A percentile compares a stretch with the other conserved stretches of the same genome.
Conservation (phyloP, 179 eudicot genomes). For the Amaranthus tricolor region DNA sequence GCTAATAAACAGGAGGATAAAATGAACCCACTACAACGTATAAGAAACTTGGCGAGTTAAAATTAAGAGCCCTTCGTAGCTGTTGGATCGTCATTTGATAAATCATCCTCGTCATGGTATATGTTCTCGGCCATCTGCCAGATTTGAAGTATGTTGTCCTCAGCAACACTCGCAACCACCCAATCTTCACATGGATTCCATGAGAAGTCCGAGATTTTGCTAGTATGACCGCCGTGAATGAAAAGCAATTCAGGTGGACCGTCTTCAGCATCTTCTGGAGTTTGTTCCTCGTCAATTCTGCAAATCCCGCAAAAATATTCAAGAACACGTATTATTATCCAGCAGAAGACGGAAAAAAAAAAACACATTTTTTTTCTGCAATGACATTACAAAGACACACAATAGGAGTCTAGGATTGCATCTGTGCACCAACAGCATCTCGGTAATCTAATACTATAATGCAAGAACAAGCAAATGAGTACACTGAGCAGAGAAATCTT, state of each 20-base stretch:
- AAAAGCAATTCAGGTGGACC: constrained; percentile 89
- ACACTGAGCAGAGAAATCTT: background rate
- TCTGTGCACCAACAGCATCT: background rate
- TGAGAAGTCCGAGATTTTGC: constrained; percentile 90
- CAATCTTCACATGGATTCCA: constrained; percentile 96
- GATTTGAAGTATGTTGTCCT: constrained; percentile 88
- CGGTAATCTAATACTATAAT: background rate
- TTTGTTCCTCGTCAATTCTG: constrained; percentile 76
- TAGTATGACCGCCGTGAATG: constrained; percentile 91
- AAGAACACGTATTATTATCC: background rate
- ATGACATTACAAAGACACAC: background rate
- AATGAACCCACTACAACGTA: background rate
- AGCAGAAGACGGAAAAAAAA: background rate
- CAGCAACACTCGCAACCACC: constrained; percentile 89
- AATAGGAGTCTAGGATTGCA: background rate
- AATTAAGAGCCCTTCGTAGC: constrained; percentile 25
- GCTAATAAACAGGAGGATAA: background rate
- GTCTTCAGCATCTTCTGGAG: constrained; percentile 87
- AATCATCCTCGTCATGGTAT: constrained; percentile 84
- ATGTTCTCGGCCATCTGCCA: constrained; percentile 98
- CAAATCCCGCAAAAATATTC: background rate
- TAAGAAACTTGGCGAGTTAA: constrained; percentile 8
- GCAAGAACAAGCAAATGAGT: background rate
- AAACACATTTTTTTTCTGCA: background rate
- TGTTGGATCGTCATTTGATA: constrained; percentile 52